Evolutionary conservation across 2,329 filamentous ascomycete genomes (phyloP).

Genomic region (Colletotrichum camelliae): DNA sequence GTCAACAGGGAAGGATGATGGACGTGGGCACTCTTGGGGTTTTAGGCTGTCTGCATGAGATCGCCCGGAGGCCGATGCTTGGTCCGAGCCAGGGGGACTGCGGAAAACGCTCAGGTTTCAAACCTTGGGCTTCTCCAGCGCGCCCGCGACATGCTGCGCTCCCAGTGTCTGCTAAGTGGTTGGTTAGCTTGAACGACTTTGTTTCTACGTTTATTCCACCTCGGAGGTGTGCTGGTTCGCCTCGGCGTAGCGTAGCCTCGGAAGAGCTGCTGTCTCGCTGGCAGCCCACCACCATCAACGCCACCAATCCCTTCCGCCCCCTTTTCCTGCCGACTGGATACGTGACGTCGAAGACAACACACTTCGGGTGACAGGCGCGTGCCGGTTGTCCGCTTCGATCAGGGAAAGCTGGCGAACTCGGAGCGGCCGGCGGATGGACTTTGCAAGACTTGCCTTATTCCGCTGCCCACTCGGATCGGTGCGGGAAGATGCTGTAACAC

Average conservation of each 20-base stretch:
- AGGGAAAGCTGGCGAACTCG: not conserved
- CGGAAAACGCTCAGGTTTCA: constrained; percentile 2
- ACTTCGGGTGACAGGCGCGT: not conserved
- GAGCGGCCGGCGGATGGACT: not conserved
- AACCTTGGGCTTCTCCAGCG: not conserved
- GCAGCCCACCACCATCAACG: not conserved
- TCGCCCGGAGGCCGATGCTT: constrained; percentile 6
- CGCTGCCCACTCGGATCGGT: not conserved
- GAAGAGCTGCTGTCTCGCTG: not conserved
- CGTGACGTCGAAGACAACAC: not conserved
- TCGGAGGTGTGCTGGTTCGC: not conserved
- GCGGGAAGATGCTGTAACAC: not conserved
- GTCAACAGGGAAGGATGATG: not conserved
- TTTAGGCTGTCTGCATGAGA: not conserved
- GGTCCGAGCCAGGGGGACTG: constrained; percentile 1
- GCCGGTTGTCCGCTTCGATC: not conserved
- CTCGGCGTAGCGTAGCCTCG: not conserved
- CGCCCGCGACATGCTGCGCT: not conserved
- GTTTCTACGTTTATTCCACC: not conserved
- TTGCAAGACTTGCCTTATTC: not conserved
- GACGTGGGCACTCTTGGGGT: not conserved
- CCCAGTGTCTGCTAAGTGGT: not conserved
- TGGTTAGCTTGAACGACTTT: not conserved
- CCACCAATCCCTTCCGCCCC: not conserved
- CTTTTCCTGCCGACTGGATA: not conserved